Base-by-base conservation (phyloP, 1,284 basidiomycete species). In the Puccinia triticina region DNA sequence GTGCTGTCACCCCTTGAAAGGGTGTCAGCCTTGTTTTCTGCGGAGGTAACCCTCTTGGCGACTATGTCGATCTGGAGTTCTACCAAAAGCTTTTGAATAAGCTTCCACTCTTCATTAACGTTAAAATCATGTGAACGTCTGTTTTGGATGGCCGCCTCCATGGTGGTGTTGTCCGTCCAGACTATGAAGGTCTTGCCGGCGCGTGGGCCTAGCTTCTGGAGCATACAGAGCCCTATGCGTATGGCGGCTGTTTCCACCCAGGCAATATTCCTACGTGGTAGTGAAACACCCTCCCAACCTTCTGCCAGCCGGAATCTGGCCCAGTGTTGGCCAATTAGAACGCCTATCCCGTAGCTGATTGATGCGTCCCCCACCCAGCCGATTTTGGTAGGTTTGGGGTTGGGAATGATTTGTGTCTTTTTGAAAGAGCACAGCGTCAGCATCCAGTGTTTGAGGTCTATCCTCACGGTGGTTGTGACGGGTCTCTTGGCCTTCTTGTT, bases 21-120 rank as follows among this genome's bases (percentile, higher is more conserved):
- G 8, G 16, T 67, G 64, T 67, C 64, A 11, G 64, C 64, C 40
- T 43, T 67, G 21, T 67, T 67, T 67, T 67, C 64, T 40, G 64
- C 34, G 34, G 64, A 67, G 18, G 64, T 2, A 34, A 67, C 64
- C 64, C 64, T 67, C 23, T 67, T 67, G 12, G 40, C 34, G 12
- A n/a, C 23, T 11, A 67, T 40, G n/a, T 67, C 64, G 2, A 67
- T 26, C 2, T 67, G 7, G 12, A 10, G 16, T 4, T 67, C 2
- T 67, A 67, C 23, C 2, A 67, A 23, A 23, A 67, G 18, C 40
- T 37, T 4, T 29, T 67, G 64, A 10, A 67, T 67, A 2, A 21
- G 5, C 10, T 67, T 67, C 64, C 64, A 67, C 40, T 67, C 34
- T 3, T 40, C 23, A 23, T 67, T 67, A 3, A 67, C 64, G 11